Conservation (phyloP, 805 yeast species). For the Metschnikowia dekortorum region DNA sequence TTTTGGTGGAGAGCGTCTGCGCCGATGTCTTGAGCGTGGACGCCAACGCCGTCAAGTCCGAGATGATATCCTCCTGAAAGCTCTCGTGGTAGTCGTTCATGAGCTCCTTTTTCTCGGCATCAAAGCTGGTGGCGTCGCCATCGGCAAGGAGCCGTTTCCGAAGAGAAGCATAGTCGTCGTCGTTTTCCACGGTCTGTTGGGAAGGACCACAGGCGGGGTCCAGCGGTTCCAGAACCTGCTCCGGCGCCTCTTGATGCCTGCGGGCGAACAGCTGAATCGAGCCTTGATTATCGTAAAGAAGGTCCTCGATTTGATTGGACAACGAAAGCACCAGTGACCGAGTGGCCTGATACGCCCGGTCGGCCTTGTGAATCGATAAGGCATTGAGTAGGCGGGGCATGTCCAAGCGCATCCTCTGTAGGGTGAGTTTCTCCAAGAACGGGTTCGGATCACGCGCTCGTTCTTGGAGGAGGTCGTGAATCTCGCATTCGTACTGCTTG, state of each 20-base stretch:
- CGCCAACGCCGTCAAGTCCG: constrained; percentile 47
- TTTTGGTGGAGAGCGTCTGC: constrained; percentile 32
- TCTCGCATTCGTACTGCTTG: constrained; percentile 9
- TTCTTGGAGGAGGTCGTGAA: background rate
- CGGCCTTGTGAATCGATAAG: constrained; percentile 9
- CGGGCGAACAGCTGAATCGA: background rate
- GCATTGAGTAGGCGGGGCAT: constrained; percentile 15
- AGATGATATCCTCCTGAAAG: constrained; percentile 45
- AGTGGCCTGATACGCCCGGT: constrained; percentile 4
- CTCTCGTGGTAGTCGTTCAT: constrained; percentile 38
- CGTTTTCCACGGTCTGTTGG: background rate
- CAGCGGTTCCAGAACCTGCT: background rate
- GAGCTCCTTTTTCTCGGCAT: constrained; percentile 14
- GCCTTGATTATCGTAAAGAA: constrained; percentile 1
- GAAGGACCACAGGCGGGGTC: background rate
- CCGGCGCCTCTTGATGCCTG: background rate
- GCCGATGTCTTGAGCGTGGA: constrained; percentile 47
- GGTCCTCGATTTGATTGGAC: constrained; percentile 10
- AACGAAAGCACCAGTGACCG: constrained; percentile 5
- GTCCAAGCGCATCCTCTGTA: constrained; percentile 13
- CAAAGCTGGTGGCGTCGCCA: constrained; percentile 12
- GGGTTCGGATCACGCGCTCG: constrained; percentile 7
- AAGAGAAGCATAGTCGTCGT: constrained; percentile 14
- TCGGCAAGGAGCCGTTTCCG: constrained; percentile 14
- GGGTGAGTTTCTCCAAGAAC: constrained; percentile 8